Conservation (phyloP, 352 stramenopile species). For the Globisporangium mamillatum region DNA sequence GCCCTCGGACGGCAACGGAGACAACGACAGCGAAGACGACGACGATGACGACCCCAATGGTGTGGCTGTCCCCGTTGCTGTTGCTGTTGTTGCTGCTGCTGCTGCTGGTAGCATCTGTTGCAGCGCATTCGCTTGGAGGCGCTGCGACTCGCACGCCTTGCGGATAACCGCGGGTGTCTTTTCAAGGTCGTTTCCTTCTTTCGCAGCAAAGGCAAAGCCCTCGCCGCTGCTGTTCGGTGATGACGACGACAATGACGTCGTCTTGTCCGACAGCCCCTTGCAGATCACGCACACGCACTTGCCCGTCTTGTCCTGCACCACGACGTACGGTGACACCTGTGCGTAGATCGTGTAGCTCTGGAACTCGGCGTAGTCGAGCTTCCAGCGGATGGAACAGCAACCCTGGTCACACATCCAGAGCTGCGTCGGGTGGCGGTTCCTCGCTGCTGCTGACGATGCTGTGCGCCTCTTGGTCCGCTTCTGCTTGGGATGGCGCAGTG, state of each 20-base stretch:
- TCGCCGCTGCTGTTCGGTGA: background rate
- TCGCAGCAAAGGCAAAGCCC: background rate
- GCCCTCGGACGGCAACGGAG: constrained; percentile 1
- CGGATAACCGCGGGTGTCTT: constrained; percentile 6
- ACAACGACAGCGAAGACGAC: background rate
- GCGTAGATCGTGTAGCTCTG: constrained; percentile 65
- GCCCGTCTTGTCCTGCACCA: constrained; percentile 53
- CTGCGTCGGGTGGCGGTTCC: constrained; percentile 21
- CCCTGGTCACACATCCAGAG: constrained; percentile 61
- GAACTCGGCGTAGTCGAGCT: constrained; percentile 75
- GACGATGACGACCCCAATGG: background rate
- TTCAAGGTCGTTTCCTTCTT: background rate
- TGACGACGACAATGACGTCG: background rate
- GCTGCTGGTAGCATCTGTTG: background rate
- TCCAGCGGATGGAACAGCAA: constrained; percentile 73
- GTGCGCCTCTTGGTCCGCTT: constrained; percentile 4
- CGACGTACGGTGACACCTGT: constrained; percentile 61
- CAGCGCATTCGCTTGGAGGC: constrained; percentile 2
- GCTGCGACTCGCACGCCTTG: constrained; percentile 10
- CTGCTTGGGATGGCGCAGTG: constrained; percentile 11
- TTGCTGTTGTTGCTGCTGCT: too few species aligned
- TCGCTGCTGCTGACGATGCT: background rate
- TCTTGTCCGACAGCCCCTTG: constrained; percentile 30
- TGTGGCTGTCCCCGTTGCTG: background rate
- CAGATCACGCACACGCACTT: constrained; percentile 64